phyloP scores from a whole-genome alignment of 352 stramenopile genomes.

The Pilasporangium apinafurcum region DNA sequence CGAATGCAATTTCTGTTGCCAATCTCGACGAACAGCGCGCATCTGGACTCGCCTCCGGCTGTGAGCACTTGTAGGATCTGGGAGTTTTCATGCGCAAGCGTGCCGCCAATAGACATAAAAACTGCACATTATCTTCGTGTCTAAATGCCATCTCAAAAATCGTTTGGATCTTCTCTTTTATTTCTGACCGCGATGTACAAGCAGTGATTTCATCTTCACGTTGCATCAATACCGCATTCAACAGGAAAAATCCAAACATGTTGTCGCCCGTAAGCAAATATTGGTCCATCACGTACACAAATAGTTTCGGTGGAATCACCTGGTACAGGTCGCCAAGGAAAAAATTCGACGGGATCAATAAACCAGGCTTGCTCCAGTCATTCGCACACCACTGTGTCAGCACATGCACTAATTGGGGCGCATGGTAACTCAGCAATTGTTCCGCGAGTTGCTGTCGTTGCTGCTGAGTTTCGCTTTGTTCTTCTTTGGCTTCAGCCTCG shows the following conservation, averaged over 20 bases:
- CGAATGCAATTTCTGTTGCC: conserved; percentile 56
- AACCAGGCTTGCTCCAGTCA: conserved; percentile 55
- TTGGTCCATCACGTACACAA: conserved; percentile 76
- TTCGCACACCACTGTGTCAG: conserved; percentile 69
- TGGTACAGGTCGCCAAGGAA: conserved; percentile 67
- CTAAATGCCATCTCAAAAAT: conserved; percentile 26
- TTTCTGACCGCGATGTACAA: conserved; percentile 21
- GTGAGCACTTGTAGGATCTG: conserved; percentile 54
- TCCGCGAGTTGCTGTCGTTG: conserved; percentile 65
- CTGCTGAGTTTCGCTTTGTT: conserved; percentile 28
- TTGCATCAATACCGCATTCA: conserved; percentile 52
- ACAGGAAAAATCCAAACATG: conserved; percentile 64
- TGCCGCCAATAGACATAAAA: conserved; percentile 54
- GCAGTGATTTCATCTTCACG: conserved; percentile 27
- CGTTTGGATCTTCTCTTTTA: conserved; percentile 30
- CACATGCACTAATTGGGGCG: conserved; percentile 53
- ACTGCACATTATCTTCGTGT: conserved; percentile 36
- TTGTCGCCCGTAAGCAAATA: conserved; percentile 66
- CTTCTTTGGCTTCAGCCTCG: conserved; percentile 12
- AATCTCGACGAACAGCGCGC: conserved; percentile 42
- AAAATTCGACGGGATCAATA: conserved; percentile 45
- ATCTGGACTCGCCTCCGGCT: conserved; percentile 23
- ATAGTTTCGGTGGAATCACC: conserved; percentile 41
- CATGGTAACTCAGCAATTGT: conserved; percentile 72
- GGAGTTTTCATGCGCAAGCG: conserved; percentile 55